A percentile compares a stretch with the other conserved stretches of the same genome.
phyloP scores from a whole-genome alignment of 148 eudicot species.

The Rhododendron simsii region DNA sequence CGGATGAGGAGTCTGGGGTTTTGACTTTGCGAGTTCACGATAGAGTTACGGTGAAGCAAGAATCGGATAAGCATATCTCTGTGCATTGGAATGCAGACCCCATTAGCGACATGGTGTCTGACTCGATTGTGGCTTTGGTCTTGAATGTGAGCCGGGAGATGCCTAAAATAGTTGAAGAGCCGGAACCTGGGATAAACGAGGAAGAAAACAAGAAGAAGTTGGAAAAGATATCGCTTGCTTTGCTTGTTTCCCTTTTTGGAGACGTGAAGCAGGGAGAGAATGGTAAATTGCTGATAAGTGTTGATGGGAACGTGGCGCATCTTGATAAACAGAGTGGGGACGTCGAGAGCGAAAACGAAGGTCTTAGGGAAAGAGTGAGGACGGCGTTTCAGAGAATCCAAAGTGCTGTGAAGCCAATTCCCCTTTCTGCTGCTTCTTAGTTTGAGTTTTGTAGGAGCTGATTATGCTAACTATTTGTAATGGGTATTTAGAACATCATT shows the following conservation, averaged over 20 bases:
- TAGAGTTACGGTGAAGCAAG: no score
- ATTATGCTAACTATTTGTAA: neutral
- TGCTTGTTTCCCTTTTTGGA: slow-evolving; percentile 76
- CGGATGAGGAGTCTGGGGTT: slow-evolving; percentile 62
- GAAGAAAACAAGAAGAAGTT: slow-evolving; percentile 66
- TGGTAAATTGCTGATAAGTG: slow-evolving; percentile 64
- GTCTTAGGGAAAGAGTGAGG: slow-evolving; percentile 71
- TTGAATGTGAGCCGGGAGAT: no score
- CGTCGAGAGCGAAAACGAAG: slow-evolving; percentile 75
- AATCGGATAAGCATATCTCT: no score
- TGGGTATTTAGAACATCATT: neutral
- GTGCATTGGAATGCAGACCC: no score
- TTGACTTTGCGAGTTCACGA: slow-evolving; percentile 40
- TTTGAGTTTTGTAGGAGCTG: neutral
- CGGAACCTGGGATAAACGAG: no score
- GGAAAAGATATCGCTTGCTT: slow-evolving; percentile 61
- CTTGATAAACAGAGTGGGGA: slow-evolving; percentile 76
- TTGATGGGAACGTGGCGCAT: slow-evolving; percentile 64
- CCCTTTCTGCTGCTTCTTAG: slow-evolving; percentile 38
- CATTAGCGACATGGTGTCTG: no score
- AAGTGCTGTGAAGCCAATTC: slow-evolving; percentile 71
- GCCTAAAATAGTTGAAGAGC: no score
- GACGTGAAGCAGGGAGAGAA: slow-evolving; percentile 72
- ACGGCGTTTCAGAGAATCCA: slow-evolving; percentile 59
- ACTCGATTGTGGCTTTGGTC: no score